Conservation (phyloP, 2,329 filamentous ascomycete genomes). For the Phoma sp. region DNA sequence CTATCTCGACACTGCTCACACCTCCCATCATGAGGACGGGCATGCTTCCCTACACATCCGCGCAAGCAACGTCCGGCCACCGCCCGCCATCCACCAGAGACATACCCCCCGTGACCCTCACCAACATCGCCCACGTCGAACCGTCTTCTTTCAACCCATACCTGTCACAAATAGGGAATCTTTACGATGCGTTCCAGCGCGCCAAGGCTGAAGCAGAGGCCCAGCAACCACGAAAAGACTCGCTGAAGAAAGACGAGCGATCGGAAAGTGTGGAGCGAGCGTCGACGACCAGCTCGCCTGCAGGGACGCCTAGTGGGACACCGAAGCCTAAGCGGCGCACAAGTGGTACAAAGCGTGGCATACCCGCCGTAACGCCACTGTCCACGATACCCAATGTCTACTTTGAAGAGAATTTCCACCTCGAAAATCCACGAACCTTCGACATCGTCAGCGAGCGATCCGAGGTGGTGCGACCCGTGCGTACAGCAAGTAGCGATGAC, state of each 20-base stretch:
- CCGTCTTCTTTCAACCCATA: conserved; percentile 82
- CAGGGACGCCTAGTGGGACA: conserved; percentile 53
- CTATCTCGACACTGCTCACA: conserved; percentile 92
- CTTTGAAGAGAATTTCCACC: conserved; percentile 91
- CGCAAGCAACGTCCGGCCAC: conserved; percentile 72
- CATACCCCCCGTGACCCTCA: conserved; percentile 90
- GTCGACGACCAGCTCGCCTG: conserved; percentile 44
- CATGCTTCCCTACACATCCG: conserved; percentile 77
- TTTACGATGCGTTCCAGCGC: conserved; percentile 89
- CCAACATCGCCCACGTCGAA: conserved; percentile 85
- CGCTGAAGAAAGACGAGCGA: conserved; percentile 57
- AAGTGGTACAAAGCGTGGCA: conserved; percentile 63
- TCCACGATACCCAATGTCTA: conserved; percentile 93
- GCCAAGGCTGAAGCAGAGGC: conserved; percentile 79
- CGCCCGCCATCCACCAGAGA: conserved; percentile 85
- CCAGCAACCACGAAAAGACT: conserved; percentile 55
- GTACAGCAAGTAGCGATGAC: conserved; percentile 56
- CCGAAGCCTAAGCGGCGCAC: conserved; percentile 58
- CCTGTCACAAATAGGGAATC: conserved; percentile 78
- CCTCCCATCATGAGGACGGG: conserved; percentile 89
- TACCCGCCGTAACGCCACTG: conserved; percentile 79
- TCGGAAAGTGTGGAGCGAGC: conserved; percentile 55
- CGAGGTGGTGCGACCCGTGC: conserved; percentile 80
- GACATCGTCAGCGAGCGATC: conserved; percentile 96
- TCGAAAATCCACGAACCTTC: conserved; percentile 95